Conservation (phyloP, 768 basidiomycete genomes). For the Holtermannia corniformis region DNA sequence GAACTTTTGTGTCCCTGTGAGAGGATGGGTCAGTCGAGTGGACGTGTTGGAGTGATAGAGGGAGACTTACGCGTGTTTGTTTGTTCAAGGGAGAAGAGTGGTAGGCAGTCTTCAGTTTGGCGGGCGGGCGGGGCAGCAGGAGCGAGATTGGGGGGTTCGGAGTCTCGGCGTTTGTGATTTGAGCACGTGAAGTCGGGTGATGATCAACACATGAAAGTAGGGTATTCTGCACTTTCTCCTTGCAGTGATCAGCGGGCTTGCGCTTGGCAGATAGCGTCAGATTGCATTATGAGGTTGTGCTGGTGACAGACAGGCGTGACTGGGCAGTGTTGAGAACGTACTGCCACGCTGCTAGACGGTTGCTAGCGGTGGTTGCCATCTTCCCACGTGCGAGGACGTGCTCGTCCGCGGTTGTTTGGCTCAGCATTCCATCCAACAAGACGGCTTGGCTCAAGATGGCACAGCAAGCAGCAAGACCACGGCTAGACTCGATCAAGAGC, state of each 20-base stretch:
- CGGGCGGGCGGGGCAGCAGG: not conserved
- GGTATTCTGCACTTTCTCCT: too few relatives aligned
- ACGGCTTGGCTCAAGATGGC: not conserved
- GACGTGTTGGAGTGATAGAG: not conserved
- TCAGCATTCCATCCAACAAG: not conserved
- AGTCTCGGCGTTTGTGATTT: not conserved
- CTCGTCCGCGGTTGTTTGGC: not conserved
- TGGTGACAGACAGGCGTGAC: too few relatives aligned
- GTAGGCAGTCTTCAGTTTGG: not conserved
- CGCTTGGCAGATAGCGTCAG: too few relatives aligned
- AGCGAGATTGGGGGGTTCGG: too few relatives aligned
- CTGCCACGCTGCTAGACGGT: too few relatives aligned
- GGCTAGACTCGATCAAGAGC: slow-evolving; percentile 27
- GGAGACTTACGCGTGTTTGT: slow-evolving; percentile 15
- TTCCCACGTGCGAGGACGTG: too few relatives aligned
- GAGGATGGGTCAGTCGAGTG: not conserved
- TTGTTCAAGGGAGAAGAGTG: slow-evolving; percentile 21
- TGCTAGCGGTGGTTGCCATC: too few relatives aligned
- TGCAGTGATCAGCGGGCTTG: too few relatives aligned
- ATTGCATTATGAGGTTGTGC: too few relatives aligned
- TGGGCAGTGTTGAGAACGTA: too few relatives aligned
- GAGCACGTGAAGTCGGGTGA: not conserved
- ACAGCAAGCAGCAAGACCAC: slow-evolving; percentile 9
- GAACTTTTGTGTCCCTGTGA: slow-evolving; percentile 41
- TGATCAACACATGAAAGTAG: not conserved